Conservation (phyloP, 495 filamentous ascomycete genomes). For the Lophiostoma macrostomum region DNA sequence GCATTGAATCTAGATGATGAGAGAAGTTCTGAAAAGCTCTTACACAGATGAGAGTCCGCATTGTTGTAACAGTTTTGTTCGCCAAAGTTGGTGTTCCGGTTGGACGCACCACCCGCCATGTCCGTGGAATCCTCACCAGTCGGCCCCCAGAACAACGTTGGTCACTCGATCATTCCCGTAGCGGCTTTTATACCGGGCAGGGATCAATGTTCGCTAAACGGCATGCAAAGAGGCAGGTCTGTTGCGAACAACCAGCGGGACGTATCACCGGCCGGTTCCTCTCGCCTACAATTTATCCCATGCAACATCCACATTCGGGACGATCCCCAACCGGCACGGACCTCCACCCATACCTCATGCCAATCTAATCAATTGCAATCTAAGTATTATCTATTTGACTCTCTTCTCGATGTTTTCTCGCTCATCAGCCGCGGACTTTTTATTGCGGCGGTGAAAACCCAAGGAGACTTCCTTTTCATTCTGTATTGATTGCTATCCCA, state of each 20-base stretch:
- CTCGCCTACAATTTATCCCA: conserved; percentile 30
- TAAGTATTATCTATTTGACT: conserved; percentile 24
- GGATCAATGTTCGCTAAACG: conserved; percentile 6
- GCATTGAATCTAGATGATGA: no score
- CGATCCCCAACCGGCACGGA: conserved; percentile 19
- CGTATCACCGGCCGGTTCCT: conserved; percentile 17
- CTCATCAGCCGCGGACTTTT: conserved; percentile 22
- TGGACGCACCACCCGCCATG: no score
- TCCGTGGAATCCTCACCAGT: no score
- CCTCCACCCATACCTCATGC: conserved; percentile 14
- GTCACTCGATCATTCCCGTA: no score
- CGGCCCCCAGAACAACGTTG: no score
- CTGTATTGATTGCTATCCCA: conserved; percentile 24
- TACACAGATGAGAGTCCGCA: no score
- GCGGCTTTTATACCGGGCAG: conserved; percentile 6
- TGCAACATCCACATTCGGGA: conserved; percentile 24
- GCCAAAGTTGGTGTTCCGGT: no score
- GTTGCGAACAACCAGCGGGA: conserved; percentile 13
- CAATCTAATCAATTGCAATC: conserved; percentile 30
- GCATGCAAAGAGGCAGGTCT: conserved; percentile 2
- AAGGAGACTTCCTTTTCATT: conserved; percentile 27
- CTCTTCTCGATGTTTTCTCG: conserved; percentile 17
- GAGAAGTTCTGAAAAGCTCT: no score
- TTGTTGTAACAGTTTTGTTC: no score
- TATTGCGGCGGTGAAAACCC: conserved; percentile 16